Base-by-base conservation (phyloP, 495 filamentous ascomycete species). In the Aspergillus panamensis region DNA sequence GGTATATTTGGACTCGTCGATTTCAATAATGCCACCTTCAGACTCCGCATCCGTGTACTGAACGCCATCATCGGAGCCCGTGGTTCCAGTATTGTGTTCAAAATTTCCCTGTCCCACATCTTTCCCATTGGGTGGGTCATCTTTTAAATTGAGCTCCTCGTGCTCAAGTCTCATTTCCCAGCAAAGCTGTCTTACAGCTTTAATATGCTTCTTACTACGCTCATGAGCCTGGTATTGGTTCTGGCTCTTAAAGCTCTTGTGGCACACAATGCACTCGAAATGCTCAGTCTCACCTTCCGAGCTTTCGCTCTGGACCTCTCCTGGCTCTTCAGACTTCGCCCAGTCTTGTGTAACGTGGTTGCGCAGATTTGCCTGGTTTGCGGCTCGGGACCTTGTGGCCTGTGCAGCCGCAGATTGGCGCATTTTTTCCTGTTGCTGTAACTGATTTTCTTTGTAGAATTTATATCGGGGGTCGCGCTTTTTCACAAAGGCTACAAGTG, bases 161-260 rank as follows among this genome's bases (percentile, higher is more conserved):
- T 92, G 84, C 57, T 99, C 85, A 61, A 84, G 82, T 61, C 76
- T 80, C 93, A 99, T 97, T 70, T 93, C 85, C 64, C 84, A 78
- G 63, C 82, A 83, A 35, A 99, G 69, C 59, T 90, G 82, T 58
- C 90, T 84, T 6, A 96, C 81, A 3, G 89, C 88, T 66, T 95
- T 96, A 44, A 84, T 65, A 66, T 99, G 94, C 68, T 97, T 97
- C 67, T 96, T 97, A 75, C 92, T 96, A 71, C 87, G 89, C 73
- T 97, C 93, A 65, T 99, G 94, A n/a, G 88, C 84, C 66, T 92
- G 85, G 58, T 85, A 93, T 63, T 97, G 94, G 62, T 88, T 89
- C 66, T 96, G 87, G 55, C 91, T 96, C 68, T 95, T 96, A 78
- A 97, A 99, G 3, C 63, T 87, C 73, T 99, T 99, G 64, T 83